phyloP scores from a whole-genome alignment of 306 rosid genomes.

The Cicer arietinum region DNA sequence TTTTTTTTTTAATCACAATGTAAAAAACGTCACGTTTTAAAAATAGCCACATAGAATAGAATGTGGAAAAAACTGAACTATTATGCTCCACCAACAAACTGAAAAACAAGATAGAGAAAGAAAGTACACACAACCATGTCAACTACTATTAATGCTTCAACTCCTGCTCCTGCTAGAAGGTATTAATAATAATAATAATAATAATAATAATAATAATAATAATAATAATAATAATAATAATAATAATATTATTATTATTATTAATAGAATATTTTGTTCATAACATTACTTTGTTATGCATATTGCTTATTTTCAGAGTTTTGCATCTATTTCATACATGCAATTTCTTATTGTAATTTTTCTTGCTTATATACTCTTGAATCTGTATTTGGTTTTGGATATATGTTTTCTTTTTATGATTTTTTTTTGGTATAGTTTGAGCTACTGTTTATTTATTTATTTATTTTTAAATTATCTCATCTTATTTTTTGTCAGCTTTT shows the following conservation, averaged over 20 bases:
- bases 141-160: neutral
- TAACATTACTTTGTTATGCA: neutral
- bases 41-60: neutral
- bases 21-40: neutral
- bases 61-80: neutral
- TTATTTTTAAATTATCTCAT: neutral
- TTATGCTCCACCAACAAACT: conserved; percentile 9
- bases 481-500: conserved; percentile 8
- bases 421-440: conserved; percentile 3
- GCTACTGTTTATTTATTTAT: neutral
- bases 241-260: neutral
- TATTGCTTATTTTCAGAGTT: neutral
- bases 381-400: conserved; percentile 10
- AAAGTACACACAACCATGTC: conserved; percentile 39
- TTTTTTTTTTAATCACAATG: neutral
- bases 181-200: neutral
- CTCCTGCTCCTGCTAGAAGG: conserved; percentile 46
- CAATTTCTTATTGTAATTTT: neutral
- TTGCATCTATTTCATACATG: neutral
- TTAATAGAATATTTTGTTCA: neutral
- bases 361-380: neutral
- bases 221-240: too few relatives aligned
- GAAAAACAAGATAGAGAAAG: conserved; percentile 4
- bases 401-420: neutral
- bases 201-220: too few relatives aligned